These are phyloP conservation scores for Tinospora cordifolia DNA, from an alignment of 164 flowering plant species.

Conservation along the genomic window DNA sequence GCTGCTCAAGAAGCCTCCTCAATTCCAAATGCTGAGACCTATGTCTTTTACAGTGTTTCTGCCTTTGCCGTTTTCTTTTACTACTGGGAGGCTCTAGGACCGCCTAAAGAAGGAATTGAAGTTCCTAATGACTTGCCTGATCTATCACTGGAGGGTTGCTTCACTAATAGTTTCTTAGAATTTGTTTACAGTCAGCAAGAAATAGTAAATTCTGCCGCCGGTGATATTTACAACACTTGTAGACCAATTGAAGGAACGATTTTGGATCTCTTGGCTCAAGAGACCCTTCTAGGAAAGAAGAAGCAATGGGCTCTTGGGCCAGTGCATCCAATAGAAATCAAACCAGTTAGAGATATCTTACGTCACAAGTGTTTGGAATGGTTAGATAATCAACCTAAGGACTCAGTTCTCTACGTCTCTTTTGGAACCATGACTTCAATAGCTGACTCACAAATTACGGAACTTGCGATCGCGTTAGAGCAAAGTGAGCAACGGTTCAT, in stretches of 20 bases:
- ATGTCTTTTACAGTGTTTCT: conserved; percentile 32
- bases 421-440: conserved; percentile 50
- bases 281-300: conserved; percentile 4
- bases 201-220: conserved; percentile 17
- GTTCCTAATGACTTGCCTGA: neutral
- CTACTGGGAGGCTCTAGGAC: conserved; percentile 21
- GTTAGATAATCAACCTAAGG: conserved; percentile 40
- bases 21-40: conserved; percentile 36
- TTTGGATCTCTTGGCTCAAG: conserved; percentile 23
- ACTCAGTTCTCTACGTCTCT: conserved; percentile 47
- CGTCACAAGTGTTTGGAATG: conserved; percentile 36
- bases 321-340: conserved; percentile 31
- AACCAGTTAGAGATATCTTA: neutral
- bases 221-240: conserved; percentile 44
- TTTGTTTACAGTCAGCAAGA: conserved; percentile 21
- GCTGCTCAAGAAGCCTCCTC: conserved; percentile 29
- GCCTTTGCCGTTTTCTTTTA: conserved; percentile 20
- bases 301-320: conserved; percentile 54
- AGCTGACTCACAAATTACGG: conserved; percentile 30
- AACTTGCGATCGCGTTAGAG: conserved; percentile 49
- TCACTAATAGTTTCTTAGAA: conserved; percentile 27
- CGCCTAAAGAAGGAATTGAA: conserved; percentile 8
- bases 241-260: conserved; percentile 33
- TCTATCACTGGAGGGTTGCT: conserved; percentile 37
- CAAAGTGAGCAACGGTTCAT: conserved; percentile 40